Conservation (phyloP, 2,329 filamentous ascomycete genomes). For the Orbilia brochopaga region DNA sequence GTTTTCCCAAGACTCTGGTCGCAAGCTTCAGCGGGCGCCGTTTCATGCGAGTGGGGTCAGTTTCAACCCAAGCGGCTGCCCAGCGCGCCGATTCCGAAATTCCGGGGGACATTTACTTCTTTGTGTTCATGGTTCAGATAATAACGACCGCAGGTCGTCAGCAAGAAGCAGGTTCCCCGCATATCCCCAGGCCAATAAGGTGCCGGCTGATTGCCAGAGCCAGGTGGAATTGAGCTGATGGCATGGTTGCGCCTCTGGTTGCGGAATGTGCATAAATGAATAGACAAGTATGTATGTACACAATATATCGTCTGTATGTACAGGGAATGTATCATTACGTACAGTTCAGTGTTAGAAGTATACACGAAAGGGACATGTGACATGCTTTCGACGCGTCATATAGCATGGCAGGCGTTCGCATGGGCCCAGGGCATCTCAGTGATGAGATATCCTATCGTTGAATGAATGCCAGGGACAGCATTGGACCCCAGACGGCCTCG, state of each 20-base stretch:
- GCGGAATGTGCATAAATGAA: background rate
- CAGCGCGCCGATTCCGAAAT: slow-evolving; percentile 39
- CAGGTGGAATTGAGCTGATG: background rate
- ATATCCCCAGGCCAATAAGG: background rate
- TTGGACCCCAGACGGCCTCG: background rate
- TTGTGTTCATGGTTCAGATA: background rate
- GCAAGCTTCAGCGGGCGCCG: slow-evolving; percentile 2
- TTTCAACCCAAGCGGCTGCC: slow-evolving; percentile 27
- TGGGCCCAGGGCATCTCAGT: too few species aligned
- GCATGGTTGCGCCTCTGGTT: background rate
- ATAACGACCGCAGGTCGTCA: background rate
- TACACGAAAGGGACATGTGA: slow-evolving; percentile 26
- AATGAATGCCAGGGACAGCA: background rate
- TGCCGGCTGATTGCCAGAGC: background rate
- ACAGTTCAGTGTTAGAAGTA: background rate
- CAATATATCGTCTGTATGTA: background rate
- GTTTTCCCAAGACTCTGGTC: slow-evolving; percentile 5
- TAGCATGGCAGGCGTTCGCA: background rate
- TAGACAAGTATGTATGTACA: too few species aligned
- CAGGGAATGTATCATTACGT: slow-evolving; percentile 6
- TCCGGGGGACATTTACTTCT: slow-evolving; percentile 27
- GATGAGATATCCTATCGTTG: background rate
- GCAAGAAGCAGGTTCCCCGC: background rate
- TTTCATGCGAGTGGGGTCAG: slow-evolving; percentile 28
- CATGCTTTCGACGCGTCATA: slow-evolving; percentile 37